Evolutionary conservation across 2,329 filamentous ascomycete genomes (phyloP), one percentile per base, ranked within the genome.

Genomic region (Dendryphion nanum): DNA sequence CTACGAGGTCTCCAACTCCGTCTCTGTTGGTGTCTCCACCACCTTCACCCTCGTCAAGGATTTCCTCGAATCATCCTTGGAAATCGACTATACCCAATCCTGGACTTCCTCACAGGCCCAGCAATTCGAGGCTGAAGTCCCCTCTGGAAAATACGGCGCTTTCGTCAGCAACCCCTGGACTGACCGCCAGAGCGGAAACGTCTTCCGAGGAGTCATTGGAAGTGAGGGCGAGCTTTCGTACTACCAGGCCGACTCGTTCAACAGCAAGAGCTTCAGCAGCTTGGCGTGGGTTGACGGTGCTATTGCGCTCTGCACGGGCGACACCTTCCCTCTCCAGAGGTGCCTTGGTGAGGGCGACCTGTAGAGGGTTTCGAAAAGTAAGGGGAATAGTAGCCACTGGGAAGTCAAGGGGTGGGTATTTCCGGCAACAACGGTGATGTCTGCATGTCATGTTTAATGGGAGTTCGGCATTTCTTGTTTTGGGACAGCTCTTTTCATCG

Each of bases 211-310:
- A 14, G 62, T 51, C 30, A 58, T 64, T 35, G 66, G 66, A 29
- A 45, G 47, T 2, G 51, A 55, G 4, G 52, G 47, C 6, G 47
- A 38, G 13, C 30, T 52, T 33, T 43, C 41, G 0, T 38, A 45
- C 21, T 71, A 64, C 46, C 51, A 52, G 37, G 57, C 50, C n/a
- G 66, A 70, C 47, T 58, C 51, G 2, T 69, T 66, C 43, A 38
- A 46, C 2, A 51, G 45, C 39, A 63, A 64, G 53, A 38, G 26
- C 10, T 68, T 57, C 35, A 57, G 49, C 13, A 44, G 50, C 21
- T 40, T 71, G 42, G 41, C 42, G 17, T 71, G 68, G 68, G 67
- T 70, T 7, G 59, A 67, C 50, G 68, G 68, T 10, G 51, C 59
- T 7, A 69, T 71, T 33, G 40, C 45, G 5, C 51, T 70, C 2